Percentiles rank a stretch among this genome's conserved stretches.
Conservation (phyloP, 2,329 filamentous ascomycete species). For the Catunica adiposa region DNA sequence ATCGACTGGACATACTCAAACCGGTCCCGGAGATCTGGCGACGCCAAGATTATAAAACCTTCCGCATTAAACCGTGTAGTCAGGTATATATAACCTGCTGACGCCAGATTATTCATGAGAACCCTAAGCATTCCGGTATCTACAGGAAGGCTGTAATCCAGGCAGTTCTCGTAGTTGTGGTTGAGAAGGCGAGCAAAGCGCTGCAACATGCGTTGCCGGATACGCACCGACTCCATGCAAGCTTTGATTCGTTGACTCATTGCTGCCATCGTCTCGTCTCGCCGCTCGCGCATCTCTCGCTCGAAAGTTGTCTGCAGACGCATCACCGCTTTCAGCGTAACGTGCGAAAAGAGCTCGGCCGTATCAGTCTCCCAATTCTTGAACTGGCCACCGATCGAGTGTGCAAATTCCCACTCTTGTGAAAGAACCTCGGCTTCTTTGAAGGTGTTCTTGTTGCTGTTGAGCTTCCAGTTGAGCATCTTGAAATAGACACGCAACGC, state of each 20-base stretch:
- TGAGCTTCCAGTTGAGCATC: constrained; percentile 94
- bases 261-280: constrained; percentile 66
- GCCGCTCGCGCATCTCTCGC: constrained; percentile 67
- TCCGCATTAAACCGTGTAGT: constrained; percentile 51
- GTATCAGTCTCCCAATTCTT: constrained; percentile 91
- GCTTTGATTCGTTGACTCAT: constrained; percentile 98
- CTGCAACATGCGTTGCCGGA: constrained; percentile 89
- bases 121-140: constrained; percentile 50
- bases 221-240: constrained; percentile 85
- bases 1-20: constrained; percentile 73
- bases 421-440: constrained; percentile 96
- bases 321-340: constrained; percentile 83
- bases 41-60: constrained; percentile 70
- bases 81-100: constrained; percentile 76
- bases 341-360: constrained; percentile 86
- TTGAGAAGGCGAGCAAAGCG: constrained; percentile 83
- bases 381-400: constrained; percentile 80
- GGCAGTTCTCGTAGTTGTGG: constrained; percentile 90
- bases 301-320: constrained; percentile 85
- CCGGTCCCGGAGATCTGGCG: constrained; percentile 41
- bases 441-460: constrained; percentile 96
- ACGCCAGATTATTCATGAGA: constrained; percentile 64
- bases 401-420: constrained; percentile 96
- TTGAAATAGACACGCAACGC: constrained; percentile 97
- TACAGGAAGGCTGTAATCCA: constrained; percentile 78